Base-by-base conservation (phyloP, 257 asterid genomes). In the Solanum corneliomulleri region DNA sequence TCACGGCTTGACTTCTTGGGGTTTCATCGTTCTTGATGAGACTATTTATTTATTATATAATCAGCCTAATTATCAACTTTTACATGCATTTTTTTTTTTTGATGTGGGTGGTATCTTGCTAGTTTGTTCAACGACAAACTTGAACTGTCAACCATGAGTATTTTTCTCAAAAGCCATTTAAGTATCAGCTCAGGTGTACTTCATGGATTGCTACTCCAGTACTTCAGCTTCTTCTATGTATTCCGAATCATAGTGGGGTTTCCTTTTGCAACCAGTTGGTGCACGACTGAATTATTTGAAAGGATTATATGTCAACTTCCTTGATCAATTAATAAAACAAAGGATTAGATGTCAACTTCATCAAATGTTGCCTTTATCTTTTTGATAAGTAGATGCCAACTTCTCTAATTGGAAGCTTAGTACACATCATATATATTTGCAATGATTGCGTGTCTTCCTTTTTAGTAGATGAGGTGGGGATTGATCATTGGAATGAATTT, bases 401-500 rank as follows among this genome's bases (percentile, higher is more conserved):
- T 29, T 47, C 68, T 29, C 11, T 80, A 11, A 80, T 80, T 80
- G 69, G 44, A 27, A 47, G 44, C 41, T 29, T 47, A 27, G 85
- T 31, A 29, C 33, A 52, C 68, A 2, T 80, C 68, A 80, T 27
- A 29, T 29, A 20, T 80, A 47, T 29, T 49, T 80, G 68, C 29
- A 80, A 18, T 80, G 44, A 80, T 49, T 80, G 44, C 3, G 44
- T 80, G 44, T 80, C 44, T 18, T 60, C 81, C n/a, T 45, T 82
- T 89, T 69, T 89, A 35, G 58, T 87, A 95, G 98, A 93, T 87
- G 97, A 95, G 90, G 98, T 94, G 44, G 96, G 96, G 66, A 83
- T 92, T 49, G 97, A 95, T 39, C 66, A 85, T 18, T 95, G 99
- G 98, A 97, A 92, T 52, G 95, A 89, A 68, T 87, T 91, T 71